Conservation (phyloP, 331 rosid genomes). For the Malus hybrid region DNA sequence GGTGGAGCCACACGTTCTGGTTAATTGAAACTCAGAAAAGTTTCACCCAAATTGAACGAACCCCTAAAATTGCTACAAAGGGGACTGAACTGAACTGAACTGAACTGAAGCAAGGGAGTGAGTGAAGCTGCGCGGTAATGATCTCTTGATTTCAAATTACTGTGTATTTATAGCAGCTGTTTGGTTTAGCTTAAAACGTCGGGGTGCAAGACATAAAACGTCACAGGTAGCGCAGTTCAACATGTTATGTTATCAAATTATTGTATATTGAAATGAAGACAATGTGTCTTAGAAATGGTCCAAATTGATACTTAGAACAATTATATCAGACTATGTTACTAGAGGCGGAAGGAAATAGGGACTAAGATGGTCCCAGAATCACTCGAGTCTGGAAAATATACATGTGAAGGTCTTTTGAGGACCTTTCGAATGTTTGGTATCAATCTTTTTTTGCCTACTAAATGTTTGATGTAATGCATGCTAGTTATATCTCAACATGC, state of each 20-base stretch:
- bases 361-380: too few species aligned
- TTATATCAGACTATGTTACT: not conserved
- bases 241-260: not conserved
- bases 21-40: not conserved
- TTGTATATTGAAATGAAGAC: fast-evolving
- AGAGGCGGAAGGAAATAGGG: too few species aligned
- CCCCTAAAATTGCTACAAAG: not conserved
- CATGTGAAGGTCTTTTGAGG: too few species aligned
- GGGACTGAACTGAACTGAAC: not conserved
- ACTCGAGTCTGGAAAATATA: too few species aligned
- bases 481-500: too few species aligned
- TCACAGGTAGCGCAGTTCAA: not conserved
- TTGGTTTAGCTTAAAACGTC: not conserved
- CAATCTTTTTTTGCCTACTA: too few species aligned
- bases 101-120: too few species aligned
- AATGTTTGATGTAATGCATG: too few species aligned
- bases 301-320: not conserved
- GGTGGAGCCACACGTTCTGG: not conserved
- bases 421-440: too few species aligned
- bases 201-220: not conserved
- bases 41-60: not conserved
- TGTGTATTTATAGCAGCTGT: not conserved
- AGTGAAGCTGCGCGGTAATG: too few species aligned
- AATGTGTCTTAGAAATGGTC: too few species aligned
- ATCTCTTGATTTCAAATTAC: not conserved